phyloP scores from a whole-genome alignment of 2,329 filamentous ascomycete genomes.

The Pseudogymnoascus pannorum region DNA sequence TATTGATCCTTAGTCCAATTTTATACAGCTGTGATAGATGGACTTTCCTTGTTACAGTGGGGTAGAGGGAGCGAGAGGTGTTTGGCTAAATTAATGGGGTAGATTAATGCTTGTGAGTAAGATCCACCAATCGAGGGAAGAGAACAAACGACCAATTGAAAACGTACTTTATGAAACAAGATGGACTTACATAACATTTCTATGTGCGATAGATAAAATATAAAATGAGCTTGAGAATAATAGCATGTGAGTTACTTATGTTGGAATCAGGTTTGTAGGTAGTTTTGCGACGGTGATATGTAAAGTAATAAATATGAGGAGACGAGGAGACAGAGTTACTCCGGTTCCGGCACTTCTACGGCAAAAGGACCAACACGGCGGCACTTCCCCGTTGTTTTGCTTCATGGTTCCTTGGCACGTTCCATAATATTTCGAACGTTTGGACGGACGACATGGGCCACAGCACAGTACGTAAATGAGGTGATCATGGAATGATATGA shows the following conservation, averaged over 20 bases:
- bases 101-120: background rate
- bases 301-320: too few species aligned
- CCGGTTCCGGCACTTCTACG: background rate
- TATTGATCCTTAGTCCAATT: slow-evolving; percentile 23
- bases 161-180: background rate
- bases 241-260: background rate
- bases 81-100: background rate
- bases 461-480: background rate
- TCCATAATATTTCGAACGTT: background rate
- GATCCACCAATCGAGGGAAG: slow-evolving; percentile 2
- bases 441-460: background rate
- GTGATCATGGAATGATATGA: background rate
- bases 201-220: background rate
- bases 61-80: background rate
- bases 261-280: background rate
- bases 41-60: slow-evolving; percentile 14
- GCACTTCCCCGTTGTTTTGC: background rate
- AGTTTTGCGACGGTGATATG: too few species aligned
- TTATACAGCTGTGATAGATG: slow-evolving; percentile 25
- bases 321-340: background rate
- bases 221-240: background rate
- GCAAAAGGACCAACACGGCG: background rate
- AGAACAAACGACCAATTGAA: background rate
- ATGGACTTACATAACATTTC: background rate
- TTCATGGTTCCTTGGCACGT: background rate